These are phyloP conservation scores for Graphilbum fragrans DNA, from an alignment of 2,329 filamentous ascomycete genomes.

Conservation along the genomic window DNA sequence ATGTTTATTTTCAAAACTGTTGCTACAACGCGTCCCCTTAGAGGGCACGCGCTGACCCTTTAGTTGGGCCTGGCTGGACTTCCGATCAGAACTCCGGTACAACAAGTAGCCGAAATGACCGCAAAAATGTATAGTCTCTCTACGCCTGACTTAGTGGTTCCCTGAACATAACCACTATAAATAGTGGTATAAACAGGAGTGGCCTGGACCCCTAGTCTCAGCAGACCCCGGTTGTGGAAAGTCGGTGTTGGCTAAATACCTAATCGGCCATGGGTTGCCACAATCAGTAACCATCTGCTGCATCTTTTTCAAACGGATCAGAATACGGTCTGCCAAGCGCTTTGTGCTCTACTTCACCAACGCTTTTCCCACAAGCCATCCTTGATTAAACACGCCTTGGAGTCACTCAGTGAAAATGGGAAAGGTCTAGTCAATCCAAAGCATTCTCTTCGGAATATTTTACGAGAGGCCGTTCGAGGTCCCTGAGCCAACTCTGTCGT, in stretches of 20 bases:
- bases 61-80: no score
- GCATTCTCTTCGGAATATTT: neutral
- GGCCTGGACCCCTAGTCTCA: conserved; percentile 20
- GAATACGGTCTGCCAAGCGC: conserved; percentile 17
- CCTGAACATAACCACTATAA: conserved; percentile 17
- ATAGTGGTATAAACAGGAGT: conserved; percentile 15
- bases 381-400: conserved; percentile 21
- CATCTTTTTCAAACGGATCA: conserved; percentile 31
- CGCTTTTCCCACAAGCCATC: conserved; percentile 18
- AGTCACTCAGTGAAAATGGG: neutral
- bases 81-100: no score
- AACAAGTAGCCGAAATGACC: no score
- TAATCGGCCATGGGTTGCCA: conserved; percentile 16
- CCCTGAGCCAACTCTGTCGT: neutral
- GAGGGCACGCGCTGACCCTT: no score
- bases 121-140: no score
- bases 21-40: no score
- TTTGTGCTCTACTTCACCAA: conserved; percentile 28
- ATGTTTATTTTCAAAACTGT: no score
- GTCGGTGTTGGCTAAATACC: conserved; percentile 22
- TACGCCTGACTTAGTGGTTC: conserved; percentile 21
- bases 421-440: neutral
- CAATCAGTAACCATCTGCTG: conserved; percentile 20
- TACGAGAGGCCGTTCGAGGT: neutral
- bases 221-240: conserved; percentile 27